Evolutionary conservation across 768 basidiomycete species (phyloP).

Genomic region (Xerocomellus amylosporus): DNA sequence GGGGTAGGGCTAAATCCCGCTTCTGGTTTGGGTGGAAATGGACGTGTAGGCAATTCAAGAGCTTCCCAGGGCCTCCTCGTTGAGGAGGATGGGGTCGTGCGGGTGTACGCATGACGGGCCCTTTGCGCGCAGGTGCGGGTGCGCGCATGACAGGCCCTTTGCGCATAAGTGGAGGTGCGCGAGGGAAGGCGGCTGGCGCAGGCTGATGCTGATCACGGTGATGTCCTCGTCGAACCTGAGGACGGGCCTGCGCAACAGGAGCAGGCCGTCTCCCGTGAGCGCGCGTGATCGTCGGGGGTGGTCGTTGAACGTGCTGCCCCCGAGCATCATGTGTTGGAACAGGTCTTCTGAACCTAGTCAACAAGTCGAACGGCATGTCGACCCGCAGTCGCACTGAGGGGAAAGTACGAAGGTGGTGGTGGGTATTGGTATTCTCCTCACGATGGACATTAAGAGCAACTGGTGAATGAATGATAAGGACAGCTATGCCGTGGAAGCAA

Average conservation of each 20-base stretch:
- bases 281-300: slow-evolving; percentile 14
- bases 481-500: slow-evolving; percentile 21
- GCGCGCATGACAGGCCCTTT: slow-evolving; percentile 15
- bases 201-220: slow-evolving; percentile 14
- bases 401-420: slow-evolving; percentile 8
- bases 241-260: slow-evolving; percentile 15
- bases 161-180: slow-evolving; percentile 10
- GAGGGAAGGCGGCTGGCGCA: slow-evolving; percentile 8
- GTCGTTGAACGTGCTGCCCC: slow-evolving; percentile 16
- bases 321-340: slow-evolving; percentile 15
- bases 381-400: slow-evolving; percentile 9
- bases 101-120: slow-evolving; percentile 7
- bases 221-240: slow-evolving; percentile 19
- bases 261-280: slow-evolving; percentile 18
- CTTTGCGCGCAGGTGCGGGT: slow-evolving; percentile 15
- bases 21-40: slow-evolving; percentile 27
- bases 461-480: slow-evolving; percentile 26
- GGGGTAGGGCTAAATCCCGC: slow-evolving; percentile 12
- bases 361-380: slow-evolving; percentile 29
- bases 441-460: slow-evolving; percentile 29
- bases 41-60: slow-evolving; percentile 24
- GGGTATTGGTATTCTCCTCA: slow-evolving; percentile 4
- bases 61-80: slow-evolving; percentile 9
- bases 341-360: slow-evolving; percentile 23
- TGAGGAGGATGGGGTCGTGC: slow-evolving; percentile 12